Evolutionary conservation across 1,284 basidiomycete species (phyloP).

Genomic region (Moesziomyces aphidis): DNA sequence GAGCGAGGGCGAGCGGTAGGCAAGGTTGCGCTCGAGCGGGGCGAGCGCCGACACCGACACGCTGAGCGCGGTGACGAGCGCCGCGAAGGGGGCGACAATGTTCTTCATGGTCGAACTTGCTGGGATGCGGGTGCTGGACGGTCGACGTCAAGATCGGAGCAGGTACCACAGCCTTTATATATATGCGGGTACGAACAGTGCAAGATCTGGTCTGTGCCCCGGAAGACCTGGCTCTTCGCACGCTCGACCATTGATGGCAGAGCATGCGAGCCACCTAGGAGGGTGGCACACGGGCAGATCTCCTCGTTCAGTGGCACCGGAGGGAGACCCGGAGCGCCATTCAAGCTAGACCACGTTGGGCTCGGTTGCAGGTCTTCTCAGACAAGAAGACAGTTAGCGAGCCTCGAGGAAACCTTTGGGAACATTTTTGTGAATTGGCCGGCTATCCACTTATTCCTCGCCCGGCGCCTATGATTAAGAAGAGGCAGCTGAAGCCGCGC

Average conservation of each 20-base stretch:
- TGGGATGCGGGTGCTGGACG: neutral
- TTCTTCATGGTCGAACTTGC: constrained; percentile 22
- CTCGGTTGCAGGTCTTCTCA: neutral
- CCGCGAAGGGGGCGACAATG: constrained; percentile 22
- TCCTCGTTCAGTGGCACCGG: no score
- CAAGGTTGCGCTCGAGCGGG: constrained; percentile 53
- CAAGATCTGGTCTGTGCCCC: neutral
- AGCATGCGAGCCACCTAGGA: no score
- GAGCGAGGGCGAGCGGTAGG: constrained; percentile 53
- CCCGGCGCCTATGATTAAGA: no score
- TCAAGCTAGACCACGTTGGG: neutral
- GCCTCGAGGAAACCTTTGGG: neutral
- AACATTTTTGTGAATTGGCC: neutral
- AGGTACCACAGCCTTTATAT: neutral
- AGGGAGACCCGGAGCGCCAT: neutral
- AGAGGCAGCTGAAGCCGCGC: neutral
- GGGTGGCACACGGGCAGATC: no score
- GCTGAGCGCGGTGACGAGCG: constrained; percentile 26
- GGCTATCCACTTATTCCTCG: neutral
- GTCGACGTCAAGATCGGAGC: neutral
- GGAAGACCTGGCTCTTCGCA: neutral
- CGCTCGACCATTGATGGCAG: neutral
- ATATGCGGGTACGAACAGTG: neutral
- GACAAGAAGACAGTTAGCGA: neutral
- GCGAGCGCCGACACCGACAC: constrained; percentile 42